Evolutionary conservation across 768 basidiomycete species (phyloP), one percentile per base, ranked within the genome.

Genomic region (Hydnomerulius pinastri): DNA sequence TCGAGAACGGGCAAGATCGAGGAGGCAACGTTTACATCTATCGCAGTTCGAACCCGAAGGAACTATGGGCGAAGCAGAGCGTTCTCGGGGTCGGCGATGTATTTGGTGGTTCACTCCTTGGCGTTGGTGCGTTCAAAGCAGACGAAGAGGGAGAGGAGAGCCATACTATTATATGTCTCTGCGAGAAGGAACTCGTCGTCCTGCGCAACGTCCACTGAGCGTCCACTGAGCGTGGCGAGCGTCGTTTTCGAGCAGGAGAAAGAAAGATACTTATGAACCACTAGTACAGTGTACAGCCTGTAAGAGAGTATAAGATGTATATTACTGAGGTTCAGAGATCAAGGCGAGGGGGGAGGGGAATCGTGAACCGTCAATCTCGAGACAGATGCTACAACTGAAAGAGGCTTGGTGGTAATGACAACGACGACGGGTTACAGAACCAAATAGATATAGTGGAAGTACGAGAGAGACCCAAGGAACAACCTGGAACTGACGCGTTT

Each of bases 21-120:
- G 85, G 87, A 21, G 88, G 89, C 2, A 96, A 98, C 59, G 77
- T 91, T 20, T 97, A 94, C 66, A 77, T 95, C 13, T 98, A 96
- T 69, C 85, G 85, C 25, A 75, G 79, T 11, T 71, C 83, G 1
- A 60, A 69, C 2, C 55, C 70, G 1, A 76, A 68, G 15, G 83
- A 81, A 41, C 76, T 74, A 43, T 83, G 77, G 76, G 90, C 88
- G 9, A 88, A 85, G 61, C 94, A 97, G 65, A 78, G 86, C 1
- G 84, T 97, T 21, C 71, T 97, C n/a, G 80, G 81, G 57, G 77
- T 93, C 10, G 83, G 82, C 12, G 85, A 83, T 50, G 85, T 82
- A 2, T 71, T 75, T 17, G 79, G 82, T 12, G 92, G 95, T 0
- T 81, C 88, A 1, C 67, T 97, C 50, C 64, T 97, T 24, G 94